These are phyloP conservation scores for Peniophora sp. DNA, from an alignment of 1,284 basidiomycete species.

Conservation along the genomic window DNA sequence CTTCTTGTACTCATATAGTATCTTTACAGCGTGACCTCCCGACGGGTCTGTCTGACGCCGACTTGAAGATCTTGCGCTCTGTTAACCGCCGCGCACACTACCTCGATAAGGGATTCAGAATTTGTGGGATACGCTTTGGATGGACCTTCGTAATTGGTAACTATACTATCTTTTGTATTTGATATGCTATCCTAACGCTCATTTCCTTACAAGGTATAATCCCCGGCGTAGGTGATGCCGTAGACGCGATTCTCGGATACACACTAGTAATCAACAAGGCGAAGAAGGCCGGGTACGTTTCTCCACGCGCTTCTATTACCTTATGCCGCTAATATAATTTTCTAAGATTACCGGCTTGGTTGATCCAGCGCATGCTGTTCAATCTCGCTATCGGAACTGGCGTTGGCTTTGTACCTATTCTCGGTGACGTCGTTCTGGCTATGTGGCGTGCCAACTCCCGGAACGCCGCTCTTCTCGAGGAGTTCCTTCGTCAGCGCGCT, in stretches of 20 bases:
- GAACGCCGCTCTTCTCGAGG: constrained; percentile 73
- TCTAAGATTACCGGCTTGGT: constrained; percentile 55
- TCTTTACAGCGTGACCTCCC: constrained; percentile 59
- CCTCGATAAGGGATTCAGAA: constrained; percentile 83
- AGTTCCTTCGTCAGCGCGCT: constrained; percentile 62
- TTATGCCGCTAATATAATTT: neutral
- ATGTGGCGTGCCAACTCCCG: constrained; percentile 85
- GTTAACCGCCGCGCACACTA: constrained; percentile 80
- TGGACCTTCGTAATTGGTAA: constrained; percentile 74
- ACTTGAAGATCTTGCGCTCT: constrained; percentile 69
- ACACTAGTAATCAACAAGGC: constrained; percentile 74
- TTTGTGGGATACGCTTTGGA: constrained; percentile 84
- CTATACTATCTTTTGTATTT: constrained; percentile 13
- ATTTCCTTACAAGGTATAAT: constrained; percentile 44
- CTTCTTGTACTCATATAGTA: constrained; percentile 1
- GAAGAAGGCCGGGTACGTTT: constrained; percentile 50
- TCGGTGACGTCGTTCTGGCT: constrained; percentile 73
- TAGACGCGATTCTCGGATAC: constrained; percentile 67
- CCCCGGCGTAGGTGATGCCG: constrained; percentile 64
- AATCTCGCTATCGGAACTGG: constrained; percentile 73
- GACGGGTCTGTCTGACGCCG: constrained; percentile 70
- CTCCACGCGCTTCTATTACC: neutral
- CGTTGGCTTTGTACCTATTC: constrained; percentile 71
- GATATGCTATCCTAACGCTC: neutral
- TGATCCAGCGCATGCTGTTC: constrained; percentile 66